Percentiles rank a stretch among this genome's conserved stretches.
Conservation (phyloP, 2,329 filamentous ascomycete species). For the Elsinoe necatrix region DNA sequence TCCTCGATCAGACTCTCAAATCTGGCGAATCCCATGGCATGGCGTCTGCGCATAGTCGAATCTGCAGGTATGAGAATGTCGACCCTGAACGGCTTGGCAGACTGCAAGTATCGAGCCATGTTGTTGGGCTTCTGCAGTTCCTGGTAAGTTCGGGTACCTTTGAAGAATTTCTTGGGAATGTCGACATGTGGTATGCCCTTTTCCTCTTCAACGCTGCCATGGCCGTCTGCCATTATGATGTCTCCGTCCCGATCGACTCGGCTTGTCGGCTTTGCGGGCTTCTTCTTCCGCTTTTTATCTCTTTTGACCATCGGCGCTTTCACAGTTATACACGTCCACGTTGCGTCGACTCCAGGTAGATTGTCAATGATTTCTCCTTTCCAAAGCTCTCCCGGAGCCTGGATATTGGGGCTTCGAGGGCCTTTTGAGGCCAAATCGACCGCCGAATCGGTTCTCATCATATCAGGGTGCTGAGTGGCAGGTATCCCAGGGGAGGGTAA, state of each 20-base stretch:
- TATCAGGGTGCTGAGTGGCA: neutral
- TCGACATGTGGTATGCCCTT: neutral
- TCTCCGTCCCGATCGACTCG: neutral
- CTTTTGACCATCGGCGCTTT: neutral
- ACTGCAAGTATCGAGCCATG: neutral
- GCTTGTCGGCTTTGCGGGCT: neutral
- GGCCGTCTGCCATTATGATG: neutral
- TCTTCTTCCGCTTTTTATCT: neutral
- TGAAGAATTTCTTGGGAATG: neutral
- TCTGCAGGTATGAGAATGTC: neutral
- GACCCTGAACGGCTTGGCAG: neutral
- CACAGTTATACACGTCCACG: neutral
- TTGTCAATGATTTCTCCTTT: neutral
- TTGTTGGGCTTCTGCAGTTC: neutral
- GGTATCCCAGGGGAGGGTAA: neutral
- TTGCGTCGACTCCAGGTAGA: neutral
- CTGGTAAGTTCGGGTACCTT: neutral
- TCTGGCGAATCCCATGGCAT: neutral
- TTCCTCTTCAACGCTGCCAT: neutral
- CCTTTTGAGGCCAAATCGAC: neutral
- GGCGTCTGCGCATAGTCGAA: neutral
- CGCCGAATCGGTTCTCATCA: neutral
- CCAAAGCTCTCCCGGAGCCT: neutral
- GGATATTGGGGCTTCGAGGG: neutral
- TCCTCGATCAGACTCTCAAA: neutral